Conservation (phyloP, 1,284 basidiomycete species). For the Boletus calvinii region DNA sequence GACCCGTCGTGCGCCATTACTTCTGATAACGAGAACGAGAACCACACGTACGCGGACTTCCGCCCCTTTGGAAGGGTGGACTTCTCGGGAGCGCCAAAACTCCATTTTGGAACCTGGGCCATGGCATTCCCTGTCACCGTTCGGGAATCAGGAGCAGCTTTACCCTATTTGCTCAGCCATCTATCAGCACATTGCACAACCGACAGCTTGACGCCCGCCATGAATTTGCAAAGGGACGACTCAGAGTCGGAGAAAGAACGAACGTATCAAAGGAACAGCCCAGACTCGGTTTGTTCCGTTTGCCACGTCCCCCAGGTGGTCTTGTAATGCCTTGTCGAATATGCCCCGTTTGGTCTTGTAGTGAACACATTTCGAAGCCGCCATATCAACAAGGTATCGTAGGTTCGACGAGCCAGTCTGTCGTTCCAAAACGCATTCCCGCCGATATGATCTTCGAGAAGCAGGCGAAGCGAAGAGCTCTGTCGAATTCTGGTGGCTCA, state of each 20-base stretch:
- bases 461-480: conserved; percentile 79
- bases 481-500: conserved; percentile 55
- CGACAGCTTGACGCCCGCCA: background rate
- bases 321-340: conserved; percentile 74
- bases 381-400: conserved; percentile 70
- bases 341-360: conserved; percentile 75
- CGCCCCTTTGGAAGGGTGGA: conserved; percentile 67
- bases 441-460: conserved; percentile 84
- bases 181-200: conserved; percentile 1
- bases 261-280: conserved; percentile 82
- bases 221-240: conserved; percentile 6
- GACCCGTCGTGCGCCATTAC: conserved; percentile 75
- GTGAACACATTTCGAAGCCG: conserved; percentile 70
- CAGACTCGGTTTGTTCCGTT: conserved; percentile 80
- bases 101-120: conserved; percentile 76
- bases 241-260: background rate
- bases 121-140: conserved; percentile 40
- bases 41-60: conserved; percentile 68
- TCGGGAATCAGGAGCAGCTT: conserved; percentile 46
- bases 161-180: conserved; percentile 45
- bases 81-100: conserved; percentile 82
- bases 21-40: conserved; percentile 70
- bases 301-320: conserved; percentile 70
- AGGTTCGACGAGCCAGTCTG: conserved; percentile 72
- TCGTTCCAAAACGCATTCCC: conserved; percentile 61